Evolutionary conservation across 495 filamentous ascomycete genomes (phyloP).

Genomic region (Clohesyomyces aquaticus): DNA sequence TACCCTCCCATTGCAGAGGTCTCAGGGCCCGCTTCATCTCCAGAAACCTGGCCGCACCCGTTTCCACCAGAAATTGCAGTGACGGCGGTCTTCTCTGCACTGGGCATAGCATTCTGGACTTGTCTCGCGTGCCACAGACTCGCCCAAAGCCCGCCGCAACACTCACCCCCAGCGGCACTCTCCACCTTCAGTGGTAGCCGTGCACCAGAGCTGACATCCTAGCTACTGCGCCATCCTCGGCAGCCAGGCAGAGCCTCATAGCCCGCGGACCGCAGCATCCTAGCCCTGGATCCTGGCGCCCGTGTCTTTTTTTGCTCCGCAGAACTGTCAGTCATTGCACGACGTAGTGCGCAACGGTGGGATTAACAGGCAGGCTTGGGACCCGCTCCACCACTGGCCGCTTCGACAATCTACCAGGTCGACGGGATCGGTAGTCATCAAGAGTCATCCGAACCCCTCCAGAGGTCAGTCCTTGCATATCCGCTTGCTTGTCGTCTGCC

Average conservation of each 20-base stretch:
- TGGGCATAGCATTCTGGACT: not conserved
- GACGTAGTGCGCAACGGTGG: conserved; percentile 31
- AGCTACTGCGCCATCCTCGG: conserved; percentile 38
- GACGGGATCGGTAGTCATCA: conserved; percentile 37
- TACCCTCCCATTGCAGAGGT: conserved; percentile 21
- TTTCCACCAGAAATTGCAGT: conserved; percentile 19
- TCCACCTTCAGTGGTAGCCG: conserved; percentile 4
- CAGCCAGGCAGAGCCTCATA: conserved; percentile 34
- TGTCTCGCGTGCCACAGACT: not conserved
- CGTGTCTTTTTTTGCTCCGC: conserved; percentile 28
- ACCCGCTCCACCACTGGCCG: conserved; percentile 18
- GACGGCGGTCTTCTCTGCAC: not conserved
- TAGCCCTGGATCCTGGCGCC: conserved; percentile 19
- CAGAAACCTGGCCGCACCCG: conserved; percentile 30
- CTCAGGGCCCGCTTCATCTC: conserved; percentile 10
- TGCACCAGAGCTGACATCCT: conserved; percentile 31
- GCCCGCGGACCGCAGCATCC: conserved; percentile 22
- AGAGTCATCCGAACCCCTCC: conserved; percentile 37
- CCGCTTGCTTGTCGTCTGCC: conserved; percentile 22
- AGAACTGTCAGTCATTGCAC: conserved; percentile 28
- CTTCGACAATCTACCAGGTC: conserved; percentile 31
- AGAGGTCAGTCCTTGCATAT: conserved; percentile 39
- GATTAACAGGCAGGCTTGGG: conserved; percentile 27
- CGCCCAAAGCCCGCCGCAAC: not conserved
- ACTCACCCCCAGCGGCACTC: conserved; percentile 1